phyloP scores from a whole-genome alignment of 2,329 filamentous ascomycete genomes.

The Trichothecium roseum region DNA sequence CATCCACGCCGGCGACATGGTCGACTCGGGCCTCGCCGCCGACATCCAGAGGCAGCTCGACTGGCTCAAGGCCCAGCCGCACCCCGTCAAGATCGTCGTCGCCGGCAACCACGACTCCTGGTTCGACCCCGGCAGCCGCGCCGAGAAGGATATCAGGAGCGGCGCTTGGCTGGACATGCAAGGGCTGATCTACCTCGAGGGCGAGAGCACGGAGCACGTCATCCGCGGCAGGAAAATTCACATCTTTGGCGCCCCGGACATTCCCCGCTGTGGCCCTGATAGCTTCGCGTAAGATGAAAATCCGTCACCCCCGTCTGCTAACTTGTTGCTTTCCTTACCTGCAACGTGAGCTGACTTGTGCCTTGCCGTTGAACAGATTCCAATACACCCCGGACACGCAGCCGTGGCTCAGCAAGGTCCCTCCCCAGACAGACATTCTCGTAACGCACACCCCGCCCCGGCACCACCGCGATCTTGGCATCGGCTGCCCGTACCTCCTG shows the following conservation, averaged over 20 bases:
- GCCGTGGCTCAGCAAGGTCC: conserved; percentile 64
- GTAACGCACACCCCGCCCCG: conserved; percentile 74
- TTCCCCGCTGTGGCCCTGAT: conserved; percentile 62
- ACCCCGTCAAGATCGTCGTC: conserved; percentile 71
- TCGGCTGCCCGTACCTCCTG: conserved; percentile 64
- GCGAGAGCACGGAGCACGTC: conserved; percentile 50
- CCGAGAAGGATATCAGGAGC: conserved; percentile 41
- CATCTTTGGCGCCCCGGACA: conserved; percentile 73
- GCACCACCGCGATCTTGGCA: conserved; percentile 56
- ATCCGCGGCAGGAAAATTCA: conserved; percentile 44
- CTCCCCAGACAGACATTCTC: conserved; percentile 63
- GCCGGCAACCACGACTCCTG: conserved; percentile 85
- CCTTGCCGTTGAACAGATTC: conserved; percentile 36
- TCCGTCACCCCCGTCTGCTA: background rate
- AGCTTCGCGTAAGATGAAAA: conserved; percentile 44
- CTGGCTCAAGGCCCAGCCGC: conserved; percentile 67
- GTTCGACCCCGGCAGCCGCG: conserved; percentile 59
- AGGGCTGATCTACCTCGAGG: conserved; percentile 65
- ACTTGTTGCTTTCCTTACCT: background rate
- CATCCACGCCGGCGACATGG: conserved; percentile 83
- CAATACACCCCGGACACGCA: conserved; percentile 58
- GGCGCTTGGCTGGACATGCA: conserved; percentile 52
- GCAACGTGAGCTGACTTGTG: background rate
- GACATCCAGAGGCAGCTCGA: conserved; percentile 77
- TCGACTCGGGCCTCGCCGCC: conserved; percentile 56